Conservation (phyloP, 371 early-diverging fungal genomes). For the Mortierella sp. region DNA sequence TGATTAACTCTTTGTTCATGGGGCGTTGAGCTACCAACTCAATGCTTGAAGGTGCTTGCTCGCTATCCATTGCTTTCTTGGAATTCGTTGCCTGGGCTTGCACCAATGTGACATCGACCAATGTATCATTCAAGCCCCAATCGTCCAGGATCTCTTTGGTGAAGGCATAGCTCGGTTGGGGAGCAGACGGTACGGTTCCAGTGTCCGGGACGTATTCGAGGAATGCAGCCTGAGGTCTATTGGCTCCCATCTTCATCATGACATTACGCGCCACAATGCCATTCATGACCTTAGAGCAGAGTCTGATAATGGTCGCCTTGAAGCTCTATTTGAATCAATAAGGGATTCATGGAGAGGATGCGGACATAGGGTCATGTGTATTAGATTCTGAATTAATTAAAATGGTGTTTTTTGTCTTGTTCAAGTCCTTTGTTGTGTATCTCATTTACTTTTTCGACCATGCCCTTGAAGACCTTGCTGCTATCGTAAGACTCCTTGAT, state of each 20-base stretch:
- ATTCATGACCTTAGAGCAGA: neutral
- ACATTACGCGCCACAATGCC: neutral
- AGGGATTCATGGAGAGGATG: neutral
- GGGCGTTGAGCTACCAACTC: neutral
- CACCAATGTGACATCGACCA: neutral
- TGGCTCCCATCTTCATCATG: conserved; percentile 1
- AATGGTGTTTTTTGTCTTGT: neutral
- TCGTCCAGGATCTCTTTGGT: neutral
- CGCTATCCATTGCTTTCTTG: neutral
- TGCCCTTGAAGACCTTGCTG: neutral
- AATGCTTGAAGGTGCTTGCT: neutral
- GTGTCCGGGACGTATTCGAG: neutral
- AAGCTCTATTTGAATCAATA: neutral
- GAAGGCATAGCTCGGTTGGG: neutral
- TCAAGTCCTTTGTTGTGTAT: neutral
- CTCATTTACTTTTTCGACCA: neutral
- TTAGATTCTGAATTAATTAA: neutral
- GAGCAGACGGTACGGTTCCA: neutral
- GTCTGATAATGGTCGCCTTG: neutral
- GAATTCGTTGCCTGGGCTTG: neutral
- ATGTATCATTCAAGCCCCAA: neutral
- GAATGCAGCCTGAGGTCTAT: neutral
- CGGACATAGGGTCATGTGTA: neutral
- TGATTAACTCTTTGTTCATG: neutral
- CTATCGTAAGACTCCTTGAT: neutral